phyloP scores from a whole-genome alignment of 495 filamentous ascomycete species.

The Penicillium soppii region DNA sequence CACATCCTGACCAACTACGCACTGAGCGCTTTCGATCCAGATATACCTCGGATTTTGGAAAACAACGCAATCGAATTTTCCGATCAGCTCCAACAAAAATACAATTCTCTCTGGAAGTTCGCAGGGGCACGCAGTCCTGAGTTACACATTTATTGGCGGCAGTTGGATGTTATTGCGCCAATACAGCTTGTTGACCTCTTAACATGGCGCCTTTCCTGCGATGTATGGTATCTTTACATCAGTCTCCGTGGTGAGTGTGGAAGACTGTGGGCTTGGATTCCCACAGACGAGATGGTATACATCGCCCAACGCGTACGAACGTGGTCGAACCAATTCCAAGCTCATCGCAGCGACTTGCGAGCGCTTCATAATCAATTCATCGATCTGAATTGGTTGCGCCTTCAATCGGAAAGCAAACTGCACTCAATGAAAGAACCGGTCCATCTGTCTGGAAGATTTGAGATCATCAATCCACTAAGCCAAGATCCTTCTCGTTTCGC shows the following conservation, averaged over 20 bases:
- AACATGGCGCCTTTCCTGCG: background rate
- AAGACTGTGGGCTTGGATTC: conserved; percentile 13
- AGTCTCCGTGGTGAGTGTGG: conserved; percentile 10
- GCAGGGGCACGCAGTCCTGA: conserved; percentile 6
- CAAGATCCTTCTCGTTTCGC: conserved; percentile 16
- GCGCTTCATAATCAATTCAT: background rate
- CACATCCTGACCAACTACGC: too few species aligned
- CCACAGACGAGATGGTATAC: background rate
- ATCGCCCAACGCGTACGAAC: background rate
- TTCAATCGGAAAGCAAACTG: conserved; percentile 20
- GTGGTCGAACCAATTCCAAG: background rate
- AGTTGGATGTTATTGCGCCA: conserved; percentile 31
- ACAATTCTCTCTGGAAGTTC: conserved; percentile 6
- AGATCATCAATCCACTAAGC: conserved; percentile 21
- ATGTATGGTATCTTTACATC: conserved; percentile 12
- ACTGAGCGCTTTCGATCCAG: too few species aligned
- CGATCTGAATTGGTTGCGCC: conserved; percentile 26
- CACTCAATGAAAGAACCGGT: conserved; percentile 13
- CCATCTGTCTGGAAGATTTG: conserved; percentile 17
- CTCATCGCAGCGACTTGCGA: conserved; percentile 4
- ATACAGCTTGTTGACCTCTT: conserved; percentile 9
- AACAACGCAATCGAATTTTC: background rate
- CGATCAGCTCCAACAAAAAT: background rate
- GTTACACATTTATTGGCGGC: conserved; percentile 25
- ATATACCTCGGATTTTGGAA: background rate